Base-by-base conservation (phyloP, 495 filamentous ascomycete genomes). In the Penicillium chermesinum region DNA sequence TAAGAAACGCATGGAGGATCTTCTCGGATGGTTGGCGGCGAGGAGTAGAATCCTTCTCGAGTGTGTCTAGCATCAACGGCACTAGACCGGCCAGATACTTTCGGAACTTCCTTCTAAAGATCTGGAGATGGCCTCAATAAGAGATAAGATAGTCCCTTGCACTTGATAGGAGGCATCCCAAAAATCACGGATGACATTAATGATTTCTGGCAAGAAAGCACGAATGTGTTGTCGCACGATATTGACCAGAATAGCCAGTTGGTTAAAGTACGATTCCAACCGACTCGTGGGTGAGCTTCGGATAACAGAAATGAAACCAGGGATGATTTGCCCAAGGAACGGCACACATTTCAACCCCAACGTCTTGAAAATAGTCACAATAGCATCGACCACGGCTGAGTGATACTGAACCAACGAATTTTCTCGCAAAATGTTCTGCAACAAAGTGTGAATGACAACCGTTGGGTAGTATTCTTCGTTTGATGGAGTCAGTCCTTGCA, bases 391-490 rank as follows among this genome's bases (percentile, higher is more conserved):
- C n/a, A 97, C 93, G 7, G 84, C 84, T 2, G 89, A 93, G 59
- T 99, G 93, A 57, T 94, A 89, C 53, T 91, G 85, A 5, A 82
- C 76, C 38, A 97, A 69, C 2, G 93, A 96, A 35, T 81, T 82
- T 58, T 99, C 93, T 53, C 88, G 88, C 35, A 99, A 68, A 45
- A 99, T 88, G 43, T 74, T 78, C 42, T 88, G 84, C 60, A 97
- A 81, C 37, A 99, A 72, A 1, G 91, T 91, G 55, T 94, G 93
- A 58, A 99, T 95, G 34, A 96, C 94, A 15, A 99, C 90, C 0
- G 94, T 97, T 2, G 93, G 93, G 59, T 95, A 97, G 59, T 97
- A 99, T 49, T 99, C 93, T 58, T 99, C 94, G 49, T 88, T 93
- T 0, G 89, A 95, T 2, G 93, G 94, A 2, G 90, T 96, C n/a